phyloP scores from a whole-genome alignment of 768 basidiomycete species.

The Cystofilobasidium macerans region DNA sequence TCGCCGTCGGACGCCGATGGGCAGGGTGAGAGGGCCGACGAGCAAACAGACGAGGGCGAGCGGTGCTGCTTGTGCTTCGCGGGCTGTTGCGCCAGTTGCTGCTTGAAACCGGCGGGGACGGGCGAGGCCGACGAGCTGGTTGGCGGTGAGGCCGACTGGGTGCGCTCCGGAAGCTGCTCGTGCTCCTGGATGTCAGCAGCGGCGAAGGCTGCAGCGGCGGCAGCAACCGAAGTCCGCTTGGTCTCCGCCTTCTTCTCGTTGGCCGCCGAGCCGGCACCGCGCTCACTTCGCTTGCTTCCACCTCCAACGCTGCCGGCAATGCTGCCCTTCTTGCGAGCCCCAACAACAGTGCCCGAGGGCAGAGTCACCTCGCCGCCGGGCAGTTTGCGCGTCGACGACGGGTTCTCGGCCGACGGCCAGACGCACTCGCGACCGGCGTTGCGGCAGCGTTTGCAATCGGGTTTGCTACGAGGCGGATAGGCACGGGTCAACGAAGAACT shows the following conservation, averaged over 20 bases:
- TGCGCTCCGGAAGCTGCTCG: no score
- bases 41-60: not conserved
- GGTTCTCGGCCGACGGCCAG: conserved; percentile 11
- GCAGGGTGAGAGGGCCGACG: not conserved
- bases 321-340: conserved; percentile 4
- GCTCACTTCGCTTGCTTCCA: conserved; percentile 4
- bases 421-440: conserved; percentile 18
- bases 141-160: not conserved
- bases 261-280: not conserved
- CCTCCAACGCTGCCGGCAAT: not conserved
- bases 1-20: not conserved
- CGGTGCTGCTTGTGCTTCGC: no score
- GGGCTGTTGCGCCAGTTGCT: no score
- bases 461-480: not conserved
- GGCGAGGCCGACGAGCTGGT: no score
- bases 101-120: no score
- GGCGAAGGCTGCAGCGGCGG: no score
- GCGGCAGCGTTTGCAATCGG: conserved; percentile 16
- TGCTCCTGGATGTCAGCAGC: no score
- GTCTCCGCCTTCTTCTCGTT: no score
- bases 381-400: not conserved
- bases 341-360: not conserved
- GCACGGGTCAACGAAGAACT: conserved; percentile 41
- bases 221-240: no score
- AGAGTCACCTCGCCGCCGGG: not conserved